A percentile compares a stretch with the other conserved stretches of the same genome.
phyloP scores from a whole-genome alignment of 805 yeast species.

The Nakazawaea siamensis region DNA sequence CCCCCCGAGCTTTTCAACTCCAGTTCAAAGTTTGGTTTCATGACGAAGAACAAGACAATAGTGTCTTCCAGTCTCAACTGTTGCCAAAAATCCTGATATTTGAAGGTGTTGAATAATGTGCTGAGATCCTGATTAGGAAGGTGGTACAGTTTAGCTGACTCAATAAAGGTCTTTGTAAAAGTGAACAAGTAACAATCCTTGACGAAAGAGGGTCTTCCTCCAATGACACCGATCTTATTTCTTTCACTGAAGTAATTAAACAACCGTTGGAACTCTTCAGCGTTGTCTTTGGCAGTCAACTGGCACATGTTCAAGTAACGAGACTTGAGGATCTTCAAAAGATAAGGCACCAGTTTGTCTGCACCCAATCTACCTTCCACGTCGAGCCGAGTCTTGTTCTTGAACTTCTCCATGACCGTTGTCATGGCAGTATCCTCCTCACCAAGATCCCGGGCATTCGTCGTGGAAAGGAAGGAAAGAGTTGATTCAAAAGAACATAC shows the following conservation, averaged over 20 bases:
- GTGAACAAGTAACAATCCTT: conserved; percentile 60
- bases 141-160: not conserved
- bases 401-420: conserved; percentile 5
- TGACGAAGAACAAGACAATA: conserved; percentile 5
- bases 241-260: conserved; percentile 38
- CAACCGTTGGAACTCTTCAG: conserved; percentile 22
- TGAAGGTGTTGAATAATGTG: conserved; percentile 3
- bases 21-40: conserved; percentile 6
- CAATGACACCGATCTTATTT: conserved; percentile 52
- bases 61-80: conserved; percentile 1
- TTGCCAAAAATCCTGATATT: not conserved
- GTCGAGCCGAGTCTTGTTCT: conserved; percentile 3
- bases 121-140: not conserved
- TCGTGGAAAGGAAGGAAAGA: conserved; percentile 6
- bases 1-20: not conserved
- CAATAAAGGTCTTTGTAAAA: conserved; percentile 12
- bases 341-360: conserved; percentile 46
- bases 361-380: conserved; percentile 60
- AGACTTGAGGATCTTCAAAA: conserved; percentile 35
- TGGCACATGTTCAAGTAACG: conserved; percentile 48
- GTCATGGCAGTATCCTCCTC: not conserved
- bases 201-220: conserved; percentile 37
- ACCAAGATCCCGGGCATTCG: conserved; percentile 3
- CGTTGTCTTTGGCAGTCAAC: conserved; percentile 19
- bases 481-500: conserved; percentile 8